Percentiles rank a stretch among this genome's conserved stretches.
These are phyloP conservation scores for Termitomyces sp. DNA, from an alignment of 768 basidiomycete genomes.

Conservation along the genomic window DNA sequence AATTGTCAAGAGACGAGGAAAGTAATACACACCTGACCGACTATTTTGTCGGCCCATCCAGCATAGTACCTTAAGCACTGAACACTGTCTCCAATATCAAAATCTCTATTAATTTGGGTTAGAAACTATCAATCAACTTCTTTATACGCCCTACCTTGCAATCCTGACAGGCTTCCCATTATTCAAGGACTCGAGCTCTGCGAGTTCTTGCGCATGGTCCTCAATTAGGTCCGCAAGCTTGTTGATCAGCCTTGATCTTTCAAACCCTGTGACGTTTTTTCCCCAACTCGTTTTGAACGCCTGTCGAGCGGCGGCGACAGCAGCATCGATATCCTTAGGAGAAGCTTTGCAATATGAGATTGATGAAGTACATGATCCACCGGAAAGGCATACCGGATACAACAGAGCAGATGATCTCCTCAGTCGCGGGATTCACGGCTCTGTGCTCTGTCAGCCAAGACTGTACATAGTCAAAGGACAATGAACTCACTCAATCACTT, in stretches of 20 bases:
- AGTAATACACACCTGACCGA: slow-evolving; percentile 62
- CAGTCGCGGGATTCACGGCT: slow-evolving; percentile 79
- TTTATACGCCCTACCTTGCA: slow-evolving; percentile 23
- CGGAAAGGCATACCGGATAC: slow-evolving; percentile 41
- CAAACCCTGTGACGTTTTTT: slow-evolving; percentile 77
- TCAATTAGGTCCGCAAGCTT: slow-evolving; percentile 90
- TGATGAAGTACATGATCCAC: neutral
- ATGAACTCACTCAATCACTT: slow-evolving; percentile 54
- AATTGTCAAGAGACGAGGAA: neutral
- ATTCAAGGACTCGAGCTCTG: slow-evolving; percentile 81
- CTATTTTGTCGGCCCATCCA: slow-evolving; percentile 93
- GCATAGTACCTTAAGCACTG: slow-evolving; percentile 88
- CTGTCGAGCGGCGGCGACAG: slow-evolving; percentile 76
- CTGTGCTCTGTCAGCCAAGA: slow-evolving; percentile 30
- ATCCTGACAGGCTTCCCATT: slow-evolving; percentile 84
- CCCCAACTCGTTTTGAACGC: slow-evolving; percentile 90
- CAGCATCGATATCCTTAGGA: slow-evolving; percentile 72
- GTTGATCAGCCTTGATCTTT: slow-evolving; percentile 76
- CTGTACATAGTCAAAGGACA: slow-evolving; percentile 13
- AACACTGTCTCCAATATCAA: slow-evolving; percentile 74
- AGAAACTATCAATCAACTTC: neutral
- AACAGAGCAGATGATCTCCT: slow-evolving; percentile 65
- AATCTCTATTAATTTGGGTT: slow-evolving; percentile 45
- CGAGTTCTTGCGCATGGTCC: slow-evolving; percentile 73
- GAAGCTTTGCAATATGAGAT: slow-evolving; percentile 38